Conservation (phyloP, 371 early-diverging fungal species). For the Fennellomyces sp. region DNA sequence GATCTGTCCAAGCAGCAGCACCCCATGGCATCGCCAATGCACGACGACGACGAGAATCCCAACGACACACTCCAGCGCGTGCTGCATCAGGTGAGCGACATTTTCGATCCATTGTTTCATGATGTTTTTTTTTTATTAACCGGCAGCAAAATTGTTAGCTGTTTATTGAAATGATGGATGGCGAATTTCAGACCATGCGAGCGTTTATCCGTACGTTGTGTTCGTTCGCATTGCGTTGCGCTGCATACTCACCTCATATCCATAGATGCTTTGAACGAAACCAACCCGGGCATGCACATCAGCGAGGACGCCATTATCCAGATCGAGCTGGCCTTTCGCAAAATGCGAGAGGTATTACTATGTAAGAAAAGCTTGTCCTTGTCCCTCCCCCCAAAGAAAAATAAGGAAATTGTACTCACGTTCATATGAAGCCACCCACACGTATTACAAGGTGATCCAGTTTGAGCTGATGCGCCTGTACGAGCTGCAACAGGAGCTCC, state of each 20-base stretch:
- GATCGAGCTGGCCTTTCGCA: constrained; percentile 60
- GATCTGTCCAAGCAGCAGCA: constrained; percentile 37
- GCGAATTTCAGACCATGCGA: constrained; percentile 69
- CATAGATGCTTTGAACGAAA: constrained; percentile 50
- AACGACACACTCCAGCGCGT: constrained; percentile 60
- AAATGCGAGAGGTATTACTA: constrained; percentile 58
- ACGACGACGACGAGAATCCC: constrained; percentile 25
- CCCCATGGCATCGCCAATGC: constrained; percentile 22
- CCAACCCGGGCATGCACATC: constrained; percentile 58
- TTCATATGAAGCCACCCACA: constrained; percentile 49
- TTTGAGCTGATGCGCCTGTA: constrained; percentile 64
- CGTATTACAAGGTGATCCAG: constrained; percentile 63
- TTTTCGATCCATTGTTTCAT: too few relatives aligned
- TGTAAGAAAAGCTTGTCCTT: constrained; percentile 48
- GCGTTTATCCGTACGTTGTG: constrained; percentile 60
- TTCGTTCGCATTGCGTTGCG: too few relatives aligned
- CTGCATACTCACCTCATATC: too few relatives aligned
- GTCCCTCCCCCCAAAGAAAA: not conserved
- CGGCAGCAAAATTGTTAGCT: too few relatives aligned
- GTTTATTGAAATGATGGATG: constrained; percentile 69
- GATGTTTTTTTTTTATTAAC: too few relatives aligned
- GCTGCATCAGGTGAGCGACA: constrained; percentile 52
- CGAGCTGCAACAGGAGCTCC: constrained; percentile 62
- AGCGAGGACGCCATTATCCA: constrained; percentile 65
- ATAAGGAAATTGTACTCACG: not conserved